Conservation (phyloP, 108 stramenopile genomes). For the Chaetoceros muelleri region DNA sequence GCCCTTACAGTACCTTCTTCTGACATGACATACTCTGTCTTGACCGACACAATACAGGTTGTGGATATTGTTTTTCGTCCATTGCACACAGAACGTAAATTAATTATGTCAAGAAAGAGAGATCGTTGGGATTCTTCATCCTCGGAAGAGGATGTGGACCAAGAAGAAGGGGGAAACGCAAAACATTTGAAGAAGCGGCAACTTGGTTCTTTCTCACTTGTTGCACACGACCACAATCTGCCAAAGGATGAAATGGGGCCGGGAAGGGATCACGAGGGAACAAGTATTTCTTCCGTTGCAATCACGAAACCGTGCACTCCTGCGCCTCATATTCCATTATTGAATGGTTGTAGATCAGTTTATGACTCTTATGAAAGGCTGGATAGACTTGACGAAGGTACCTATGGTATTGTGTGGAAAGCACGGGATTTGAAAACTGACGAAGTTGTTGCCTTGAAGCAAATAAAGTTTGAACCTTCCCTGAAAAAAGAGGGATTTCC, state of each 20-base stretch:
- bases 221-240: background rate
- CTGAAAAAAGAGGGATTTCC: conserved; percentile 85
- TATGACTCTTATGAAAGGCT: conserved; percentile 82
- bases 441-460: conserved; percentile 86
- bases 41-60: too few relatives aligned
- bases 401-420: conserved; percentile 94
- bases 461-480: conserved; percentile 77
- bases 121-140: conserved; percentile 37
- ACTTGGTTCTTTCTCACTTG: too few relatives aligned
- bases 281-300: too few relatives aligned
- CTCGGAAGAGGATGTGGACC: conserved; percentile 17
- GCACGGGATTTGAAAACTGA: conserved; percentile 61
- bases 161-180: background rate
- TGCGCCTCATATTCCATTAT: conserved; percentile 61
- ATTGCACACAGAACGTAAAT: too few relatives aligned
- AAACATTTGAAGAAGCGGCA: conserved; percentile 1
- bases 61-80: too few relatives aligned
- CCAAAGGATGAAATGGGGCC: background rate
- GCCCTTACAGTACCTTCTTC: too few relatives aligned
- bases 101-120: too few relatives aligned
- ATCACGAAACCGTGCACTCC: too few relatives aligned
- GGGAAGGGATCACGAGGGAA: background rate
- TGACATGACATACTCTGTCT: too few relatives aligned
- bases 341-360: conserved; percentile 75
- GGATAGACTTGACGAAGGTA: conserved; percentile 76